A percentile compares a stretch with the other conserved stretches of the same genome.
Evolutionary conservation across 1,284 basidiomycete genomes (phyloP).

Genomic region (Quambalaria eucalypti): DNA sequence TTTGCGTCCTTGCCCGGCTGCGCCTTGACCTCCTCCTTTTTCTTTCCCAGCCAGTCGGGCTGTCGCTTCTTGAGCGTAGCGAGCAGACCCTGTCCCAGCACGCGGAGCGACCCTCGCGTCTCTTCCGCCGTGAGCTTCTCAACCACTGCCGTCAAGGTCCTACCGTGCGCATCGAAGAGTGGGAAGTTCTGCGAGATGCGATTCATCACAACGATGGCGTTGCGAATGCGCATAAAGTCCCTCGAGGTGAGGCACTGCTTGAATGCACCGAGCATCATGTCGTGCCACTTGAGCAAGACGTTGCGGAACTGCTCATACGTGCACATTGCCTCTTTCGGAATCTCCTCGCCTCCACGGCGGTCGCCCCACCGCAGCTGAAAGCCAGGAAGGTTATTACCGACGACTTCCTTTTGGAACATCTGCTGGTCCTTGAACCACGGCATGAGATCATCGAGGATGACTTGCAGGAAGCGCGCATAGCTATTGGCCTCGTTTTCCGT

Average conservation of each 20-base stretch:
- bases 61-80: constrained; percentile 38
- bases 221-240: constrained; percentile 45
- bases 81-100: constrained; percentile 39
- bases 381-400: constrained; percentile 47
- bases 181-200: constrained; percentile 34
- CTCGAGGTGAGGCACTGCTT: constrained; percentile 24
- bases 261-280: constrained; percentile 52
- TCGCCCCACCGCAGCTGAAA: constrained; percentile 36
- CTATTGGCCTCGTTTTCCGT: constrained; percentile 94
- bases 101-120: constrained; percentile 39
- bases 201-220: constrained; percentile 43
- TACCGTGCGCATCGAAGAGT: constrained; percentile 25
- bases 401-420: constrained; percentile 49
- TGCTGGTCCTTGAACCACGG: constrained; percentile 66
- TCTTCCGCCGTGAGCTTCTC: constrained; percentile 24
- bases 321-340: constrained; percentile 57
- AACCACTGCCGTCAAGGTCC: constrained; percentile 23
- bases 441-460: constrained; percentile 64
- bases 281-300: constrained; percentile 72
- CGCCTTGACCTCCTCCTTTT: neutral
- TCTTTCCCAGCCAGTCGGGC: constrained; percentile 24
- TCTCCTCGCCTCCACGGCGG: constrained; percentile 27
- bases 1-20: neutral
- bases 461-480: constrained; percentile 68
- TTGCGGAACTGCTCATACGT: constrained; percentile 64